Conservation (phyloP, 192 early-diverging fungal species). For the Paraglomus occultum region DNA sequence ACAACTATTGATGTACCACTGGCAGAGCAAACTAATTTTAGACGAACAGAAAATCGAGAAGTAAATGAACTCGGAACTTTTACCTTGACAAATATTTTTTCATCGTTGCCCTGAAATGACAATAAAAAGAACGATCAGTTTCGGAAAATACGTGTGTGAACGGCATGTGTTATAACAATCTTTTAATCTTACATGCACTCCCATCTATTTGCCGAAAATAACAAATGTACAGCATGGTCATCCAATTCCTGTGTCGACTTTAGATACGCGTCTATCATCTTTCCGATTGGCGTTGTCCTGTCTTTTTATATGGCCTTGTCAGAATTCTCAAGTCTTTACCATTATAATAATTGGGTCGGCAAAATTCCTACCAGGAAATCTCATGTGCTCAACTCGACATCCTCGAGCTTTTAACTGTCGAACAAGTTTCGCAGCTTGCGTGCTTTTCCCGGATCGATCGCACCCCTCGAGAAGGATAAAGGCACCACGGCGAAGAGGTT, state of each 20-base stretch:
- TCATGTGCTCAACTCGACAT: slow-evolving; percentile 54
- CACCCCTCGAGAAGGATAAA: slow-evolving; percentile 94
- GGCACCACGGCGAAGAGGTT: slow-evolving; percentile 56
- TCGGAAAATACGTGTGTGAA: neutral
- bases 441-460: slow-evolving; percentile 92
- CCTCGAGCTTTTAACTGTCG: slow-evolving; percentile 47
- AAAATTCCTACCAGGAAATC: slow-evolving; percentile 76
- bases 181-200: slow-evolving; percentile 67
- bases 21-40: slow-evolving; percentile 2
- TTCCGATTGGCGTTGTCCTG: slow-evolving; percentile 87
- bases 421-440: slow-evolving; percentile 74
- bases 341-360: too few relatives aligned
- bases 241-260: slow-evolving; percentile 64
- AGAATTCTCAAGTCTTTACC: too few relatives aligned
- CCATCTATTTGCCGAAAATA: slow-evolving; percentile 98
- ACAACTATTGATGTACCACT: slow-evolving; percentile 76
- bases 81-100: slow-evolving; percentile 1
- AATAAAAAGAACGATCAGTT: neutral
- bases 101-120: slow-evolving; percentile 8
- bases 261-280: slow-evolving; percentile 87
- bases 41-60: slow-evolving; percentile 17
- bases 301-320: slow-evolving; percentile 43
- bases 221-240: slow-evolving; percentile 82
- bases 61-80: slow-evolving; percentile 6
- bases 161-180: neutral